Base-by-base conservation (phyloP, 164 flowering plant species). In the Kalanchoe fedtschenkoi region DNA sequence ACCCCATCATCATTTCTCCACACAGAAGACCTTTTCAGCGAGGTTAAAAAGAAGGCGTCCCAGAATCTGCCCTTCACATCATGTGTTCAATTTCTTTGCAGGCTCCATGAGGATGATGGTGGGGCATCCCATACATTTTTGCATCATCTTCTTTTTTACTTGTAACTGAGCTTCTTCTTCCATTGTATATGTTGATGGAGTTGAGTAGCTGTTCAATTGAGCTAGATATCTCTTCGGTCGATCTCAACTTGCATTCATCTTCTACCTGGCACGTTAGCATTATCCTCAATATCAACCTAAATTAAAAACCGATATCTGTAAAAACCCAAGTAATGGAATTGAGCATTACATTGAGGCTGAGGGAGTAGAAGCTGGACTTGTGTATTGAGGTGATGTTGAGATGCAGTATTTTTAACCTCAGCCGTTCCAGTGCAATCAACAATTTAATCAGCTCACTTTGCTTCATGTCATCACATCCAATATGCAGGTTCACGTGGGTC, bases 341-440 rank as follows among this genome's bases (percentile, higher is more conserved):
- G 41, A 51, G 8, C 39, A 71, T 67, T 37, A 61, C 63, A 51
- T 61, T 61, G n/a, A 61, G 63, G 39, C 30, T 61, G 63, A 61
- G 43, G 28, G 53, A 61, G 51, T 61, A 61, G 39, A 35, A 29
- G 39, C 41, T 42, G 16, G 44, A 39, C 16, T 22, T 38, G 28
- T 61, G 44, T 13, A 39, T 7, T 13, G 63, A 61, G 51, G 47
- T 61, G 32, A 61, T 41, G 53, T 61, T 61, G 51, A 61, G 63
- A 61, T 61, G 63, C 51, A 61, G 34, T 24, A 61, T 41, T 35
- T 51, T 61, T 41, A 61, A 13, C 63, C 63, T 37, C 22, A 61
- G 21, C 1, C 39, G 34, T 61, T 61, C 63, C 34, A 61, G 17
- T 11, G 63, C 63, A 2, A 28, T 32, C 33, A 61, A 19, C 5